These are phyloP conservation scores for Themeda triandra DNA, from an alignment of 176 grass and related monocot genomes.

Conservation along the genomic window DNA sequence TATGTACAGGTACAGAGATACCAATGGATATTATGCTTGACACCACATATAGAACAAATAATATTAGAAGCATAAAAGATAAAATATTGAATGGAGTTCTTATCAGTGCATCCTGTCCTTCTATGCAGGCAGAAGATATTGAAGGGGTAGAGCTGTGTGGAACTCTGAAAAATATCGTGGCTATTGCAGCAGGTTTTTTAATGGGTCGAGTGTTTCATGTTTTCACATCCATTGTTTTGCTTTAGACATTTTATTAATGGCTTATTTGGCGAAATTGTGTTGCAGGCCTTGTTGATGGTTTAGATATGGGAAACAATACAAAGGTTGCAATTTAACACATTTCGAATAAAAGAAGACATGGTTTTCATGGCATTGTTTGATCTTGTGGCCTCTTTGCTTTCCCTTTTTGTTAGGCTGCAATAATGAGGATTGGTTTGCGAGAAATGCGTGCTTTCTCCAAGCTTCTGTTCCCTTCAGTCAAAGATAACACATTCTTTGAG, in stretches of 20 bases:
- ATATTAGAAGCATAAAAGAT: not conserved
- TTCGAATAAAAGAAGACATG: not conserved
- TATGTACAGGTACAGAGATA: not conserved
- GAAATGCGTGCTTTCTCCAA: conserved; percentile 95
- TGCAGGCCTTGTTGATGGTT: conserved; percentile 91
- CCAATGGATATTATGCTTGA: not conserved
- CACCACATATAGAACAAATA: not conserved
- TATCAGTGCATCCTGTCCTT: not conserved
- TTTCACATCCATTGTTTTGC: not conserved
- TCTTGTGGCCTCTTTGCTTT: not conserved
- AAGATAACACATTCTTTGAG: conserved; percentile 95
- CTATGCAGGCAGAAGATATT: conserved; percentile 80
- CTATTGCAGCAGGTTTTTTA: conserved; percentile 86
- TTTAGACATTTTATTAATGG: conserved; percentile 16
- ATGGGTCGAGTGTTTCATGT: not conserved
- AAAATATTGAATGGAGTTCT: not conserved
- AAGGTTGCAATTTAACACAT: conserved; percentile 48
- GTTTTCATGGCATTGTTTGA: not conserved
- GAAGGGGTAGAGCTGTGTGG: conserved; percentile 96
- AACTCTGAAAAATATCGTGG: conserved; percentile 94
- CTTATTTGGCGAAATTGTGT: conserved; percentile 8
- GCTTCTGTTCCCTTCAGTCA: conserved; percentile 81
- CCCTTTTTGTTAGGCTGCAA: conserved; percentile 60
- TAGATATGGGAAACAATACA: conserved; percentile 98
- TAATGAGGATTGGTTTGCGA: conserved; percentile 91